Base-by-base conservation (phyloP, 1,284 basidiomycete genomes). In the Ustilago sp. region DNA sequence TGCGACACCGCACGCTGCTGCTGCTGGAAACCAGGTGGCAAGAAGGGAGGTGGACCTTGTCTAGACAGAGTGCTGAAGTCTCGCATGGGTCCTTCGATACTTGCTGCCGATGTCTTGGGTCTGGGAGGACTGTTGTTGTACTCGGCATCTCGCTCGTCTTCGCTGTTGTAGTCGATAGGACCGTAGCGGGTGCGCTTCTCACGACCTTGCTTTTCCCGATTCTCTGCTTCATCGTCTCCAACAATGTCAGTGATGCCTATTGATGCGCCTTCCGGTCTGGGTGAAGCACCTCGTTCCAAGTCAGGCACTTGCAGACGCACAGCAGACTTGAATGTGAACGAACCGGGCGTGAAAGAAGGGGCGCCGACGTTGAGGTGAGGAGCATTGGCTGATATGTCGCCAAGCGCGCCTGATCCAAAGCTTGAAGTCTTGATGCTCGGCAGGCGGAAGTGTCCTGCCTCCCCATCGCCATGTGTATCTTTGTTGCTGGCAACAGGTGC, bases 391-490 rank as follows among this genome's bases (percentile, higher is more conserved):
- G 73, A 36, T 15, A 59, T 50, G 2, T 70, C 70, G 43, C 64
- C 72, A n/a, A 77, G 57, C 2, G 68, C 65, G 34, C 68, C 59
- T 19, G 79, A 77, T 12, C 77, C 80, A 38, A 81, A 81, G 66
- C 77, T 81, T 9, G 80, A 81, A 3, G 68, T 81, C 39, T 73
- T 71, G 59, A 81, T 82, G 59, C 80, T 81, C 0, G 80, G 80
- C 31, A 82, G 64, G 19, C 80, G 68, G 69, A 82, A 82, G 43
- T 77, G 77, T 7, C 56, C 59, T n/a, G 48, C 17, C 54, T n/a
- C 45, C 6, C 12, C 28, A 2, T 15, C 47, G 2, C 36, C 59
- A 13, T 59, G 23, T 17, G 23, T 32, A 39, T 38, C 47, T 13
- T 63, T 50, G n/a, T n/a, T 41, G 48, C 45, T 53, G 8, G 66